phyloP scores from a whole-genome alignment of 805 yeast species.

The Candida khao-thaluensis region DNA sequence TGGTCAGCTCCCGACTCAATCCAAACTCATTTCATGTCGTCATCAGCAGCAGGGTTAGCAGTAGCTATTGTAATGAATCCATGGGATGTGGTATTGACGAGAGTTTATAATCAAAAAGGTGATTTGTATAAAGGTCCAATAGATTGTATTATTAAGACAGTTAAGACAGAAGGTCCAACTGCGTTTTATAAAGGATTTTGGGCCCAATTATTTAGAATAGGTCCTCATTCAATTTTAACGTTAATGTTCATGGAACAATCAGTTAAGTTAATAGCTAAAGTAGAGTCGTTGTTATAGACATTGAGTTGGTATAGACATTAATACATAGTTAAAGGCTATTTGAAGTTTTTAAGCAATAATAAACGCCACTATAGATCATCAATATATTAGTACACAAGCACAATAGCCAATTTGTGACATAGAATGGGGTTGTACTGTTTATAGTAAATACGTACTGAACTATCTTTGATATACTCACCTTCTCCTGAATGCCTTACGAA shows the following conservation, averaged over 20 bases:
- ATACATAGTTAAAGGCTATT: too few relatives aligned
- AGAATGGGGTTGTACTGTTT: too few relatives aligned
- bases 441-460: too few relatives aligned
- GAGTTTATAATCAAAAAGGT: slow-evolving; percentile 94
- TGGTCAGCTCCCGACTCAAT: slow-evolving; percentile 60
- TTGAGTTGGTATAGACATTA: too few relatives aligned
- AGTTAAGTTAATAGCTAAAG: slow-evolving; percentile 52
- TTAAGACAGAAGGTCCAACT: slow-evolving; percentile 73
- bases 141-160: slow-evolving; percentile 85
- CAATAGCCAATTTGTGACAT: too few relatives aligned
- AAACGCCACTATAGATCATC: too few relatives aligned
- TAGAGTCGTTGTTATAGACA: slow-evolving; percentile 23
- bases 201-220: slow-evolving; percentile 89
- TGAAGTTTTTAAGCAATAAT: too few relatives aligned
- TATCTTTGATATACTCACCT: too few relatives aligned
- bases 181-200: slow-evolving; percentile 95
- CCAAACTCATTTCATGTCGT: slow-evolving; percentile 66
- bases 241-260: slow-evolving; percentile 96
- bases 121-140: slow-evolving; percentile 80
- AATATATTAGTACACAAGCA: too few relatives aligned
- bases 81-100: slow-evolving; percentile 91
- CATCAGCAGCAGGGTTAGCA: slow-evolving; percentile 82
- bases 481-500: too few relatives aligned
- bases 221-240: slow-evolving; percentile 90
- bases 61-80: slow-evolving; percentile 97